Conservation (phyloP, 2,329 filamentous ascomycete species). For the Fusarium cicatricum region DNA sequence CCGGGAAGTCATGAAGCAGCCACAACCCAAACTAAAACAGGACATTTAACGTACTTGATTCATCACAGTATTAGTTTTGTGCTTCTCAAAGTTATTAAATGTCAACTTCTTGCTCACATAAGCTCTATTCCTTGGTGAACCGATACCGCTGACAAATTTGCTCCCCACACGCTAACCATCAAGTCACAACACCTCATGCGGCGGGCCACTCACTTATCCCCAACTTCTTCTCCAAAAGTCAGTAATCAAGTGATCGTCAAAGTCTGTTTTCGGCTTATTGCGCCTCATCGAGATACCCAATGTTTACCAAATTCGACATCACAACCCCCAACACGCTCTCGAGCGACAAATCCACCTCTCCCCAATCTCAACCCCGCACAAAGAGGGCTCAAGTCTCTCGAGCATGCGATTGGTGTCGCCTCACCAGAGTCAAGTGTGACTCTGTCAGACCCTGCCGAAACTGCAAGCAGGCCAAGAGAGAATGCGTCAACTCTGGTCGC, state of each 20-base stretch:
- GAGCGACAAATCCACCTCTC: constrained; percentile 22
- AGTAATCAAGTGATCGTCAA: too few relatives aligned
- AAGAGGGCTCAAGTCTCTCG: constrained; percentile 43
- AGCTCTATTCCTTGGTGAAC: neutral
- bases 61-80: too few relatives aligned
- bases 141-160: neutral
- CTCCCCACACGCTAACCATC: neutral
- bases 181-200: neutral
- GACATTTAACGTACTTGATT: too few relatives aligned
- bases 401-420: constrained; percentile 45
- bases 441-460: constrained; percentile 40
- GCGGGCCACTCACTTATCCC: neutral
- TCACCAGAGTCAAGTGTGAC: constrained; percentile 43
- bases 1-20: too few relatives aligned
- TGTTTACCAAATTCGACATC: constrained; percentile 39
- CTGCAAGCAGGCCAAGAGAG: constrained; percentile 37
- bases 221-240: too few relatives aligned
- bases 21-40: too few relatives aligned
- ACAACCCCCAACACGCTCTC: constrained; percentile 26
- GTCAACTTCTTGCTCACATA: too few relatives aligned
- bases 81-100: too few relatives aligned
- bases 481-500: constrained; percentile 35
- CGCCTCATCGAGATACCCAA: neutral
- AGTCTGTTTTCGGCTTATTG: too few relatives aligned
- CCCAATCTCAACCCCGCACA: constrained; percentile 34